Base-by-base conservation (phyloP, 116 monocot genomes). In the Dioscorea cayenensis region DNA sequence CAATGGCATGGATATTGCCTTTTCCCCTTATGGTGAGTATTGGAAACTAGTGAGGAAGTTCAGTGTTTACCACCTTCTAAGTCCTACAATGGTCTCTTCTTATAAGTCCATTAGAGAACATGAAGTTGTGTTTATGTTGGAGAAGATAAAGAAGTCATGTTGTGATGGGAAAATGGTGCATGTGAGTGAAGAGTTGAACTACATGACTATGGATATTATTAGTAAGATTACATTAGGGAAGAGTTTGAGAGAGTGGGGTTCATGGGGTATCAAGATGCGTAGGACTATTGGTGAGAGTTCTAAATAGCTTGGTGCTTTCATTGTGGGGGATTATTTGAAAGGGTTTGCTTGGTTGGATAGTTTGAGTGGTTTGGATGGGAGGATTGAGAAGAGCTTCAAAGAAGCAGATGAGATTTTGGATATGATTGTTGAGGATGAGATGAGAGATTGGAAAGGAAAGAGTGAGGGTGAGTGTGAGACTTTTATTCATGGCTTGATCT, bases 121-220 rank as follows among this genome's bases (percentile, higher is more conserved):
- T 14, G 82, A 86, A 35, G 76, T 82, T 10, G 73, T 59, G 2
- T 4, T 12, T 17, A 37, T 81, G 55, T 21, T 81, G 17, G 72
- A 48, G 3, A 65, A 49, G 6, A 68, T 85, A 28, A 16, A 36
- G 8, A 8, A 38, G 6, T 28, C 25, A 10, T 58, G 64, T 1
- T 25, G 66, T 14, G 14, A 32, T 7, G 38, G 59, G 55, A 6
- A 51, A 7, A 60, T 22, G 7, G 61, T 84, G 9, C 37, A 84
- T 36, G 11, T 84, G 60, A 80, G 73, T 66, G 49, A 73, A 43
- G 28, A 63, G 55, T 7, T 77, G 27, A 1, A 11, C 0, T 38
- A 13, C 13, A 48, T 80, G 20, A 21, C 84, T 2, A 80, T 69
- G 60, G 60, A 66, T 16, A 60, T 80, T 0, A 51, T 69, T 12